phyloP scores from a whole-genome alignment of 495 filamentous ascomycete species.

The Lepidopterella palustris region DNA sequence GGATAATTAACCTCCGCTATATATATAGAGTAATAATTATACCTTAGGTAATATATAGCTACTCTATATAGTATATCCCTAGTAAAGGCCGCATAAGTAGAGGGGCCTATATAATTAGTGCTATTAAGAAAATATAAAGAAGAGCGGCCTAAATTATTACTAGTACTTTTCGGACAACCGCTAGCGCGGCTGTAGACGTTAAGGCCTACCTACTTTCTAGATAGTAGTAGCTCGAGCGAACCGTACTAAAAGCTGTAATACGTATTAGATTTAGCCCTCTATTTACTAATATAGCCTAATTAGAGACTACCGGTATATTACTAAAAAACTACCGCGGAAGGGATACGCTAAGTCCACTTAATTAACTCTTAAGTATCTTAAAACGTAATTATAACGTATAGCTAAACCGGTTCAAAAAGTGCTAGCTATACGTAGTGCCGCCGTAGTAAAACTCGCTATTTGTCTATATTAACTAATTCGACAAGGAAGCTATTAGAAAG shows the following conservation, averaged over 20 bases:
- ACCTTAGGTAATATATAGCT: conserved; percentile 2
- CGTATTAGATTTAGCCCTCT: conserved; percentile 13
- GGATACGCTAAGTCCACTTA: conserved; percentile 1
- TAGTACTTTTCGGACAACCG: conserved; percentile 26
- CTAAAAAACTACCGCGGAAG: not conserved
- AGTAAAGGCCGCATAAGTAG: conserved; percentile 5
- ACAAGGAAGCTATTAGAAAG: conserved; percentile 22
- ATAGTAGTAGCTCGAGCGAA: conserved; percentile 21
- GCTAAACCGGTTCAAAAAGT: conserved; percentile 4
- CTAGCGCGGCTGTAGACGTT: conserved; percentile 14
- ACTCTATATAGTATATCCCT: not conserved
- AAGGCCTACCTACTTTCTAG: not conserved
- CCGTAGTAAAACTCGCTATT: conserved; percentile 25
- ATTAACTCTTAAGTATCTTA: conserved; percentile 9
- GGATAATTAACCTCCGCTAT: not conserved
- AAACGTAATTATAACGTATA: conserved; percentile 6
- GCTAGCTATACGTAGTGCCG: conserved; percentile 14
- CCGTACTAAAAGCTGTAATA: conserved; percentile 18
- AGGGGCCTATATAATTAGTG: conserved; percentile 17
- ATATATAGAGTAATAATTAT: conserved; percentile 1
- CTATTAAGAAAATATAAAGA: conserved; percentile 21
- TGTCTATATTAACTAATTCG: conserved; percentile 20
- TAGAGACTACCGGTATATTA: conserved; percentile 3
- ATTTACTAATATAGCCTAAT: not conserved
- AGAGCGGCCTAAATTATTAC: conserved; percentile 23